Evolutionary conservation across 1,284 basidiomycete species (phyloP).

Genomic region (Trichosporon faecale): DNA sequence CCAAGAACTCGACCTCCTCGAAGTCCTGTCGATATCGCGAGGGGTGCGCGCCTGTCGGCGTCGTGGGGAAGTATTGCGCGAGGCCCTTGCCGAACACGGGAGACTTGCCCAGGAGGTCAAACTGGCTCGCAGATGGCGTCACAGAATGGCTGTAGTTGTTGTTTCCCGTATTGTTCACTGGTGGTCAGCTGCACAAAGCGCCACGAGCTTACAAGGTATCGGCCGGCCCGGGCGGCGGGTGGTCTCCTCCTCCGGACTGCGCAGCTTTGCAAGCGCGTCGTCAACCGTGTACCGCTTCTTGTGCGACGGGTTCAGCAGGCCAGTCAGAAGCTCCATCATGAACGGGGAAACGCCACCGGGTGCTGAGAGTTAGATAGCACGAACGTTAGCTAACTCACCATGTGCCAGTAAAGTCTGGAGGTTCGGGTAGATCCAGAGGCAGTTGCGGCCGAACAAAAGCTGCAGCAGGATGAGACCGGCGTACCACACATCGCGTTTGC

Average conservation of each 20-base stretch:
- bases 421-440: conserved; percentile 39
- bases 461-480: conserved; percentile 46
- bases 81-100: conserved; percentile 29
- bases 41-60: conserved; percentile 22
- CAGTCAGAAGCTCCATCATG: conserved; percentile 37
- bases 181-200: not conserved
- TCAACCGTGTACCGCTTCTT: conserved; percentile 49
- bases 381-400: conserved; percentile 29
- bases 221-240: conserved; percentile 22
- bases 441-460: conserved; percentile 43
- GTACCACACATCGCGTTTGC: conserved; percentile 51
- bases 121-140: not conserved
- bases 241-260: conserved; percentile 30
- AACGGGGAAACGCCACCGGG: conserved; percentile 31
- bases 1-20: conserved; percentile 55
- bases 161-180: not conserved
- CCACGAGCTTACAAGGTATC: conserved; percentile 6
- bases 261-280: conserved; percentile 38
- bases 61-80: conserved; percentile 29
- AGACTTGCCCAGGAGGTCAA: conserved; percentile 32
- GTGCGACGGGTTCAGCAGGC: conserved; percentile 39
- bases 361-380: conserved; percentile 26
- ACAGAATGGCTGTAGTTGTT: not conserved
- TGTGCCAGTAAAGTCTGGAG: conserved; percentile 41
- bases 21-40: conserved; percentile 51